These are phyloP conservation scores for Ammopiptanthus mongolicus DNA, from an alignment of 306 rosid species.

Conservation along the genomic window DNA sequence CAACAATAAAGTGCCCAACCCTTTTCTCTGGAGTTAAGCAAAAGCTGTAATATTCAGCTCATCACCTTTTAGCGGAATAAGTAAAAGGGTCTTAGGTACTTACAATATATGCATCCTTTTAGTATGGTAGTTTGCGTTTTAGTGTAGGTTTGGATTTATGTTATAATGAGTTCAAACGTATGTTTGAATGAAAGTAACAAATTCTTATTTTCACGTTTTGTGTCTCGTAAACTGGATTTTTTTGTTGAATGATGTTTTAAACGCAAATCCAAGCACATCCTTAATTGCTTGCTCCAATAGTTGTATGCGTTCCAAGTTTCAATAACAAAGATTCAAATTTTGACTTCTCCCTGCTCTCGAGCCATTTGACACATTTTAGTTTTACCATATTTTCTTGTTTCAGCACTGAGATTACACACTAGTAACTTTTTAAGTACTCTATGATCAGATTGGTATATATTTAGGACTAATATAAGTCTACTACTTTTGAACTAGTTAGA, in stretches of 20 bases:
- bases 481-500: too few species aligned
- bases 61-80: neutral
- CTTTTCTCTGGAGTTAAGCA: neutral
- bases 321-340: neutral
- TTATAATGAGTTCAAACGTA: too few species aligned
- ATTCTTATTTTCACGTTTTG: too few species aligned
- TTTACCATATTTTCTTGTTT: constrained; percentile 19
- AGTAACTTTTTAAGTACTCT: neutral
- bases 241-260: too few species aligned
- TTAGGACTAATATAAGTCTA: too few species aligned
- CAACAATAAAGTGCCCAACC: neutral
- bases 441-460: neutral
- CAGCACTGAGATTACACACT: constrained; percentile 13
- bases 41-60: neutral
- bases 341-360: constrained; percentile 26
- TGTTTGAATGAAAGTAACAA: too few species aligned
- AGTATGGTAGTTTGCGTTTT: neutral
- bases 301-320: neutral
- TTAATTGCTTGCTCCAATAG: neutral
- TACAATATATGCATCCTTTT: constrained; percentile 1
- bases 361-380: constrained; percentile 15
- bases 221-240: too few species aligned
- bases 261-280: too few species aligned
- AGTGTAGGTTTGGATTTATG: too few species aligned
- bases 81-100: neutral